Evolutionary conservation across 1,284 basidiomycete genomes (phyloP), one percentile per base, ranked within the genome.

Genomic region (Microbotryomycetes sp.): DNA sequence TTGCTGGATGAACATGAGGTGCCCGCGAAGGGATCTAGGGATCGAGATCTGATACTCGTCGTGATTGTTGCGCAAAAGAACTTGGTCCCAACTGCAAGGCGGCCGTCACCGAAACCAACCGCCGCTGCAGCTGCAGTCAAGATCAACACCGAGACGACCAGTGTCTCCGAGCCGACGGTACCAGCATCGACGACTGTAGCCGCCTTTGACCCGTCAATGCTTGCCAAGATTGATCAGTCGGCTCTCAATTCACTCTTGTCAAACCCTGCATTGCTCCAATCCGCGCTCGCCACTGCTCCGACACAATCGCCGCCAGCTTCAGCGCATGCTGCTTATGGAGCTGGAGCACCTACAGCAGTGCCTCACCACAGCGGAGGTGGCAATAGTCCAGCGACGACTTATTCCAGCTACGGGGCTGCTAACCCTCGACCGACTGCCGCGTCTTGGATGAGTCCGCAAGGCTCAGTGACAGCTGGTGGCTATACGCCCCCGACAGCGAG

Each of bases 1-100:
- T 79, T 94, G 1, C 77, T 94, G 56, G 91, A 93, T 70, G 81
- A 87, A n/a, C 80, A 89, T 58, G 79, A 79, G 54, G 74, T 97
- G 0, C 60, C 68, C 9, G 68, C 71, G 56, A 86, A 89, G 6
- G 81, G 80, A 62, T 74, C 77, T 15, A 81, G 91, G 22, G 80
- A 74, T 19, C 73, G 77, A 9, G 82, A 89, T 70, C 83, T 87
- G 59, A 80, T 94, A 50, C 77, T 96, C 32, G 89, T 87, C 45
- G 83, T 94, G 16, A 91, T 90, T 82, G 81, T 94, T 9, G 79
- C 89, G 6, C 84, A 81, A 70, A 89, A 85, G 55, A 63, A 60
- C 3, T 56, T 46, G 1, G n/a, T 66, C 4, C 68, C 64, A 9
- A 66, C 62, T 0, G 52, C 60, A 49, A 45, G 46, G 26, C 25